Conservation (phyloP, 208 protist genomes). For the Perkinsela sp. region DNA sequence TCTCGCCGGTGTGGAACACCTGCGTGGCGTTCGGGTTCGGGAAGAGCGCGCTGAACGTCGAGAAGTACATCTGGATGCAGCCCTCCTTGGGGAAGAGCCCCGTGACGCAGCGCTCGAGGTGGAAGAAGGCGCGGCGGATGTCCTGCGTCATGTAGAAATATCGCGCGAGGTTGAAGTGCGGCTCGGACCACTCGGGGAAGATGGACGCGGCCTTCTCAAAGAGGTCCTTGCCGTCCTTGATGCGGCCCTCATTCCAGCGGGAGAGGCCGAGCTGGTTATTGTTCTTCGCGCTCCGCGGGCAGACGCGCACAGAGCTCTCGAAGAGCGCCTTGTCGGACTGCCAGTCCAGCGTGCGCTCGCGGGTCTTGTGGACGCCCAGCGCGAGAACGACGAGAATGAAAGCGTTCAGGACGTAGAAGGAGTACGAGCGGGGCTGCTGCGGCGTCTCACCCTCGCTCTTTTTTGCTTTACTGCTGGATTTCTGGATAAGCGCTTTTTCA, state of each 20-base stretch:
- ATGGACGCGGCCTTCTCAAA: constrained; percentile 4
- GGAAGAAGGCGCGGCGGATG: neutral
- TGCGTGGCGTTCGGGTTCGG: constrained; percentile 3
- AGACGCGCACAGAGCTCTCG: constrained; percentile 5
- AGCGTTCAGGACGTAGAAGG: neutral
- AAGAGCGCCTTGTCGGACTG: constrained; percentile 9
- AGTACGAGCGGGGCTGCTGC: neutral
- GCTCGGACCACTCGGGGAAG: constrained; percentile 8
- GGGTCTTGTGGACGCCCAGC: constrained; percentile 1
- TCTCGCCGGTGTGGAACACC: constrained; percentile 2
- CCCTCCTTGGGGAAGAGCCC: constrained; percentile 4
- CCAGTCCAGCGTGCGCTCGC: constrained; percentile 8
- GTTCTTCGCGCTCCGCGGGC: constrained; percentile 7
- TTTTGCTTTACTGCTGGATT: too few relatives aligned
- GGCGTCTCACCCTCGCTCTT: neutral
- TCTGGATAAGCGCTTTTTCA: neutral
- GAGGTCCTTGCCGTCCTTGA: constrained; percentile 1
- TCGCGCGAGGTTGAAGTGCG: constrained; percentile 4
- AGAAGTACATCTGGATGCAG: constrained; percentile 5
- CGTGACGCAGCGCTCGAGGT: constrained; percentile 3
- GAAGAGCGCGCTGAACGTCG: constrained; percentile 2
- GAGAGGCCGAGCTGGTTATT: constrained; percentile 7
- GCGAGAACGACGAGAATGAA: constrained; percentile 1
- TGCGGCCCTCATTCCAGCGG: constrained; percentile 4
- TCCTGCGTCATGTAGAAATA: neutral